Evolutionary conservation across 495 filamentous ascomycete genomes (phyloP), one percentile per base, ranked within the genome.

Genomic region (Lindgomyces ingoldianus): DNA sequence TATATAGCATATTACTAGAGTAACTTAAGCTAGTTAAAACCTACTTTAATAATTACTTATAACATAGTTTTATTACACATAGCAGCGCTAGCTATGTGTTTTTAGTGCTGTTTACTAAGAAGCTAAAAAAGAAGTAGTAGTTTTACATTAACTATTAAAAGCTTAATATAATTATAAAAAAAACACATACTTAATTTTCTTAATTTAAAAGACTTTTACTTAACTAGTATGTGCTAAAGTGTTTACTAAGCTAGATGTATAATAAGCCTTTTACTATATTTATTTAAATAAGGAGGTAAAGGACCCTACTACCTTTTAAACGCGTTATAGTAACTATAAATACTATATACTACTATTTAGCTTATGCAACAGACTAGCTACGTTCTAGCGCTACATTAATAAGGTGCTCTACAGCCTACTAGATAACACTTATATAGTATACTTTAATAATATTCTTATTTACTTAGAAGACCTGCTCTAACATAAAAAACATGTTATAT

Each of bases 191-290:
- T 75, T 77, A 0, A 44, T 84, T 0, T 79, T 77, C 0, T 45
- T 81, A 11, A 81, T 83, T 24, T 44, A 79, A 16, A 74, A 85
- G 53, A 71, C 73, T 0, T 44, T 83, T 3, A 26, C 67, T n/a
- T 21, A 62, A 0, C 26, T 84, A 0, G 26, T n/a, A 0, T 64
- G 60, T 41, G 70, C 72, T 3, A 75, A 67, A 47, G 69, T 72
- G 25, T 83, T 79, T 57, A 84, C 70, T 0, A 82, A 81, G 60
- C 46, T 85, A 0, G 75, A 84, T 65, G 72, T 70, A 41, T 68
- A 48, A 4, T 11, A 33, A 16, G 60, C 51, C 26, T 68, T 68
- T 41, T 73, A 66, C 18, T 14, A n/a, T 39, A 71, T 69, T 30
- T 21, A 33, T 10, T 68, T 68, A 21, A 16, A 25, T 68, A n/a